Evolutionary conservation across 2,329 filamentous ascomycete genomes (phyloP).

Genomic region (Monilinia polystroma): DNA sequence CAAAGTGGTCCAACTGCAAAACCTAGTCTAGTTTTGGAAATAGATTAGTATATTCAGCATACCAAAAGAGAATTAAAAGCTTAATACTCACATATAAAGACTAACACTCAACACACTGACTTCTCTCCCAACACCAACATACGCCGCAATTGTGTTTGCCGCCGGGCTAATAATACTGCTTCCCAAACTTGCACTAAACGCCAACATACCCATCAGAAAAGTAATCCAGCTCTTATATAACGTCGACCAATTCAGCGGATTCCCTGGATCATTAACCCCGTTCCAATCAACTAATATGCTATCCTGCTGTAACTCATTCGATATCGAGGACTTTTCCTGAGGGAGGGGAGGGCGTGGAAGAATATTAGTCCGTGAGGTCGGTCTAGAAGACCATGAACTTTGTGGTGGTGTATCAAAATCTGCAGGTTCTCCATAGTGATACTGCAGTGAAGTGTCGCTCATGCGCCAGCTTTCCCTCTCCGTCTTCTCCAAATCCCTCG

Average conservation of each 20-base stretch:
- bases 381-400: neutral
- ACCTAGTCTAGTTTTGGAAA: conserved; percentile 39
- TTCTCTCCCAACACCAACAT: conserved; percentile 46
- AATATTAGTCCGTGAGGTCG: neutral
- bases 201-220: conserved; percentile 50
- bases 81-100: conserved; percentile 45
- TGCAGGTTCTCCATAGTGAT: conserved; percentile 10
- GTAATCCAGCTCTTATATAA: conserved; percentile 50
- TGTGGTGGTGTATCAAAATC: conserved; percentile 16
- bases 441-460: neutral
- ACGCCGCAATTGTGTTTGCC: conserved; percentile 44
- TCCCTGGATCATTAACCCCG: conserved; percentile 41
- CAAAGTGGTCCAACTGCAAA: conserved; percentile 52
- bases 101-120: conserved; percentile 48
- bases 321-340: neutral
- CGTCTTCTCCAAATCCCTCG: conserved; percentile 7
- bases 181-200: conserved; percentile 50
- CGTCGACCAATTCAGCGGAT: conserved; percentile 49
- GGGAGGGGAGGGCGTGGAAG: neutral
- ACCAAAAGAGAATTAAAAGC: neutral
- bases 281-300: conserved; percentile 74
- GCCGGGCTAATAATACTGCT: conserved; percentile 53
- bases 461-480: neutral
- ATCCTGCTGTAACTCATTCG: conserved; percentile 47
- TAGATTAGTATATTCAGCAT: conserved; percentile 1